These are phyloP conservation scores for Spongospora subterranea DNA, from an alignment of 208 protist species.

Conservation along the genomic window DNA sequence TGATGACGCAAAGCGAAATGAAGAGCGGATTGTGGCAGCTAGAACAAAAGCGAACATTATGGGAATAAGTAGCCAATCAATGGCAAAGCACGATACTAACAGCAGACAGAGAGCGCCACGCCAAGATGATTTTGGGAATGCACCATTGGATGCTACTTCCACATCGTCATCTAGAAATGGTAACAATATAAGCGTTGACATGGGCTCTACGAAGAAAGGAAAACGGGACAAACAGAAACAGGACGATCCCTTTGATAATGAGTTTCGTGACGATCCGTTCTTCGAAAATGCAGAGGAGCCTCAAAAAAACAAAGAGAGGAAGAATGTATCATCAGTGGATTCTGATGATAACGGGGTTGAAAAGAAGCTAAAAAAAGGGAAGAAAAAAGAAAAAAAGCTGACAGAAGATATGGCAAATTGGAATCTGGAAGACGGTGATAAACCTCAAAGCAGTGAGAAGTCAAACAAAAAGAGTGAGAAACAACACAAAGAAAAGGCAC, in stretches of 20 bases:
- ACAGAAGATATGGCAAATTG: no score
- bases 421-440: constrained; percentile 31
- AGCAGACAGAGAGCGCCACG: not conserved
- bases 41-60: constrained; percentile 5
- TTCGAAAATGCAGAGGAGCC: no score
- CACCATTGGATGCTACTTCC: no score
- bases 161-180: not conserved
- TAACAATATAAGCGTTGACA: no score
- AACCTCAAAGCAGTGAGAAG: not conserved
- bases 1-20: constrained; percentile 39
- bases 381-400: constrained; percentile 1
- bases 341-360: no score
- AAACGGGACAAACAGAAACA: not conserved
- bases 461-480: not conserved
- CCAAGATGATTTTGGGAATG: not conserved
- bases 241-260: constrained; percentile 39
- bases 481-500: not conserved
- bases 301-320: no score
- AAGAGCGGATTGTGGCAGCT: constrained; percentile 14
- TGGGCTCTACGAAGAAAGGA: not conserved
- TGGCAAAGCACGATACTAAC: not conserved
- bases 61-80: not conserved
- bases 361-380: not conserved
- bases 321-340: no score
- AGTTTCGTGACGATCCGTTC: no score